Evolutionary conservation across 1,139 yeast genomes (phyloP).

Genomic region (Lodderomyces oxycetoniae): DNA sequence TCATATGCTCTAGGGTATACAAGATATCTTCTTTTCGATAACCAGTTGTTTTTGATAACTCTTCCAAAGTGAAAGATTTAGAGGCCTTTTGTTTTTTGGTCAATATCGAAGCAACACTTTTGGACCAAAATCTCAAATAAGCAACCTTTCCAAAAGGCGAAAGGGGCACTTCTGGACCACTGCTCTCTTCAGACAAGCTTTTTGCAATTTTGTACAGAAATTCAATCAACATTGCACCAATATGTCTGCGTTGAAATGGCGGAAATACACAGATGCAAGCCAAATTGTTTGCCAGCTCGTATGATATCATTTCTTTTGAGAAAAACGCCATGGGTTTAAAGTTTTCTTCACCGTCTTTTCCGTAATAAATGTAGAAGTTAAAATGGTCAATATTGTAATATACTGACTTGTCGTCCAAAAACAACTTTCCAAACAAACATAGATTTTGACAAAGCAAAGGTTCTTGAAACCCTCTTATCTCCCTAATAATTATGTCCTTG

Average conservation of each 20-base stretch:
- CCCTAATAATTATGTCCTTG: slow-evolving; percentile 47
- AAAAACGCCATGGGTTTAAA: slow-evolving; percentile 80
- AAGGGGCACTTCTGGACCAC: slow-evolving; percentile 92
- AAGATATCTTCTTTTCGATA: slow-evolving; percentile 67
- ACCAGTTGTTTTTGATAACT: slow-evolving; percentile 58
- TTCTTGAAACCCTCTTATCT: slow-evolving; percentile 60
- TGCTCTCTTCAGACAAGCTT: slow-evolving; percentile 37
- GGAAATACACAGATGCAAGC: slow-evolving; percentile 92
- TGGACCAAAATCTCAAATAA: slow-evolving; percentile 77
- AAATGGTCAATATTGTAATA: slow-evolving; percentile 75
- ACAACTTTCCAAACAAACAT: slow-evolving; percentile 79
- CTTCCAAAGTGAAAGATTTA: slow-evolving; percentile 39
- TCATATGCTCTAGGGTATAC: slow-evolving; percentile 59
- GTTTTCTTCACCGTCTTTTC: slow-evolving; percentile 24
- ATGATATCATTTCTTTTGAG: slow-evolving; percentile 79
- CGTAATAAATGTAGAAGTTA: slow-evolving; percentile 73
- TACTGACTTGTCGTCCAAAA: slow-evolving; percentile 86
- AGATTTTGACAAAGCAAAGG: slow-evolving; percentile 74
- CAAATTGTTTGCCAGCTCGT: slow-evolving; percentile 73
- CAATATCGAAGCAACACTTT: slow-evolving; percentile 23
- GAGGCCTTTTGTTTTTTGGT: slow-evolving; percentile 8
- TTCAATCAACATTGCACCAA: slow-evolving; percentile 78
- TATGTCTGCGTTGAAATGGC: slow-evolving; percentile 74
- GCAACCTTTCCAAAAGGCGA: slow-evolving; percentile 75
- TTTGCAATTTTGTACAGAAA: slow-evolving; percentile 82